Percentiles rank a stretch among this genome's conserved stretches.
Conservation (phyloP, 2,329 filamentous ascomycete species). For the Colletotrichum tabaci region DNA sequence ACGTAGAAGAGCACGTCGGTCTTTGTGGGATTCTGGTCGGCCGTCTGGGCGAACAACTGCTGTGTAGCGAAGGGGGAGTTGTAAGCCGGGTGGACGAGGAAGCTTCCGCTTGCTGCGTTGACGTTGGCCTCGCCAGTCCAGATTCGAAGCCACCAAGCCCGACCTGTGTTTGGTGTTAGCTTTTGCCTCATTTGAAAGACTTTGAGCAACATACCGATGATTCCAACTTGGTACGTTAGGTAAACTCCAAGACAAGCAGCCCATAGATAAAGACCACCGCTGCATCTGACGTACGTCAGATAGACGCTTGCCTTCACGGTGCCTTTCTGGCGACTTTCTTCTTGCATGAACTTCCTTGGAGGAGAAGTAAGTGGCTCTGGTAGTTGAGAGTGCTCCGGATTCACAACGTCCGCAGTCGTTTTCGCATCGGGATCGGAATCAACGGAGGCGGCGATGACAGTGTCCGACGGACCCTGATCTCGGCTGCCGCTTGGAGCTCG, state of each 20-base stretch:
- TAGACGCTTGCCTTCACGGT: slow-evolving; percentile 79
- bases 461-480: too few species aligned
- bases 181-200: too few species aligned
- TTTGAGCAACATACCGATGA: slow-evolving; percentile 61
- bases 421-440: slow-evolving; percentile 60
- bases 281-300: slow-evolving; percentile 74
- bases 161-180: slow-evolving; percentile 51
- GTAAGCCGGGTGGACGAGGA: too few species aligned
- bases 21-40: too few species aligned
- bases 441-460: too few species aligned
- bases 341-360: slow-evolving; percentile 73
- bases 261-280: slow-evolving; percentile 76
- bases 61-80: too few species aligned
- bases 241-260: slow-evolving; percentile 68
- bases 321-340: slow-evolving; percentile 80
- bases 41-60: too few species aligned
- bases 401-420: slow-evolving; percentile 62
- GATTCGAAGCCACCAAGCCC: slow-evolving; percentile 75
- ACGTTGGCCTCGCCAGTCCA: slow-evolving; percentile 66
- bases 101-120: slow-evolving; percentile 9
- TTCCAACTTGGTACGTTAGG: slow-evolving; percentile 65
- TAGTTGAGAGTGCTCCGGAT: slow-evolving; percentile 58
- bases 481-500: too few species aligned
- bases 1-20: slow-evolving; percentile 69
- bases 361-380: too few species aligned